Evolutionary conservation across 305 asterid genomes (phyloP), one percentile per base, ranked within the genome.

Genomic region (Solanum hybrid): DNA sequence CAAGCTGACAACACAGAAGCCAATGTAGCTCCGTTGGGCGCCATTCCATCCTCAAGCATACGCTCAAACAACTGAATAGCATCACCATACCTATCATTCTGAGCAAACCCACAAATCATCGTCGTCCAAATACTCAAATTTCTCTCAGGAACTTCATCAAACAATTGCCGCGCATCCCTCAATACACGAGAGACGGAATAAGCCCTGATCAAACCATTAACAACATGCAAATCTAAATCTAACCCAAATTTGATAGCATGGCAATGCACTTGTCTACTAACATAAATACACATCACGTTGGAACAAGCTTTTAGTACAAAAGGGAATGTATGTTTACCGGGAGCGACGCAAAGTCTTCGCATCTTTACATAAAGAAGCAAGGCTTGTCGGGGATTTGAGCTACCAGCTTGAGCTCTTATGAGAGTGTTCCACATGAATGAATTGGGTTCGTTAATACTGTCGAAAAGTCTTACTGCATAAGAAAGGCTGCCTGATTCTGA

Each of bases 401-500:
- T 89, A 66, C 90, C 75, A 37, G 98, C 96, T 60, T 88, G 93
- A n/a, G 95, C 97, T 86, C 99, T 92, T 75, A 96, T 97, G 78
- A 96, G 89, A 32, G 98, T 95, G 93, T 96, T 97, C 98, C 98
- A 95, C 97, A 95, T 97, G 90, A 96, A 97, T 3, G 92, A 72
- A 91, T 95, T 96, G 31, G 95, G 94, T 35, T 60, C 26, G 0
- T 90, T 93, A 80, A 91, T 90, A 56, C 24, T 36, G 3, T 86
- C 26, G 51, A 96, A 93, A 56, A 97, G 91, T 29, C 91, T 93
- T 40, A 91, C 86, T 22, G 98, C 98, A 79, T 96, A 93, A 76
- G 66, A 60, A 73, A 96, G 91, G 92, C 93, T 94, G 10, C 96
- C 97, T 19, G 93, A 88, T 32, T 91, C 81, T 4, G 98, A 94